phyloP scores from a whole-genome alignment of 352 stramenopile genomes.

The Phytophthora nicotianae region DNA sequence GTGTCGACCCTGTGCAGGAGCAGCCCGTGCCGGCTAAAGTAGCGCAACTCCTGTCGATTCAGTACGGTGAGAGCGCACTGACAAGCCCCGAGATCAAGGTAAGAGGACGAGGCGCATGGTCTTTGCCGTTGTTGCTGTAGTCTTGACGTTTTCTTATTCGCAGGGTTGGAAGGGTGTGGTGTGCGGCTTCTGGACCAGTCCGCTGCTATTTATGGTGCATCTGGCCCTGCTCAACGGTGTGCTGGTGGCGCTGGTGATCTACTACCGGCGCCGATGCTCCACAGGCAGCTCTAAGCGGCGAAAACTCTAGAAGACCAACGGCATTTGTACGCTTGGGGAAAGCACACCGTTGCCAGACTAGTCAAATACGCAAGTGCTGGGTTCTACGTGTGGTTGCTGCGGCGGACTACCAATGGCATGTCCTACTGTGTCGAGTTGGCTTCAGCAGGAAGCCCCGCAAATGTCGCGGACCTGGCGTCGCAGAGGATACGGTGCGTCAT shows the following conservation, averaged over 20 bases:
- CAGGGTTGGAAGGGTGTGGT: constrained; percentile 83
- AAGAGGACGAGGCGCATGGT: constrained; percentile 8
- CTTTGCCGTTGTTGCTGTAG: background rate
- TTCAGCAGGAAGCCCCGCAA: constrained; percentile 13
- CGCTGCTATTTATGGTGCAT: constrained; percentile 64
- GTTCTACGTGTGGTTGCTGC: background rate
- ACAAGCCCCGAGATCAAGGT: constrained; percentile 80
- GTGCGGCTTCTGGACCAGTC: constrained; percentile 79
- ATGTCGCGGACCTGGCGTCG: constrained; percentile 23
- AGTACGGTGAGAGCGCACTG: constrained; percentile 65
- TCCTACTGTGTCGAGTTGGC: constrained; percentile 17
- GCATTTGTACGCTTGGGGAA: background rate
- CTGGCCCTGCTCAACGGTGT: constrained; percentile 46
- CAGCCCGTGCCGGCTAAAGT: constrained; percentile 63
- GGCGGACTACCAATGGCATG: background rate
- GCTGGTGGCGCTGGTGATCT: constrained; percentile 41
- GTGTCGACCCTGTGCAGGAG: constrained; percentile 45
- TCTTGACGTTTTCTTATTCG: constrained; percentile 1
- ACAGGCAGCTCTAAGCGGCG: constrained; percentile 42
- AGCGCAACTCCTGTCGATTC: constrained; percentile 67
- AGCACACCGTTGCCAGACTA: background rate
- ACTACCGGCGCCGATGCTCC: constrained; percentile 45
- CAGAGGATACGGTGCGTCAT: constrained; percentile 6
- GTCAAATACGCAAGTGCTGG: background rate
- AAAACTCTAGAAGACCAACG: constrained; percentile 39